Conservation (phyloP, 305 asterid genomes). For the Withania somnifera region DNA sequence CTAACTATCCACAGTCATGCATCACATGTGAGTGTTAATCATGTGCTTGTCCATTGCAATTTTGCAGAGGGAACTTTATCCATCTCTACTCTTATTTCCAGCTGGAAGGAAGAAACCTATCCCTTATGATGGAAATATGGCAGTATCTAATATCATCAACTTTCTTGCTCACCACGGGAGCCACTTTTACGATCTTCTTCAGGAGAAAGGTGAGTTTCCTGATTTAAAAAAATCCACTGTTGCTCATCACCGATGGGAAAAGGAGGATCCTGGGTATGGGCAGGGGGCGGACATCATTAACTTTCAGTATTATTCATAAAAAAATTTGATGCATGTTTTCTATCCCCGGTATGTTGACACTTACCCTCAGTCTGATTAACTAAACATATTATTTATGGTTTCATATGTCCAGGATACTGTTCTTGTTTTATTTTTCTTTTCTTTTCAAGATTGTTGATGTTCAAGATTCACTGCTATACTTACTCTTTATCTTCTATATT, state of each 20-base stretch:
- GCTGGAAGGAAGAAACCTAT: conserved; percentile 52
- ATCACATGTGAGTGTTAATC: conserved; percentile 7
- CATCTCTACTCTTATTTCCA: conserved; percentile 69
- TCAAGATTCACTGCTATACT: background rate
- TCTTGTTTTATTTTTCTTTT: background rate
- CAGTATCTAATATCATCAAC: conserved; percentile 56
- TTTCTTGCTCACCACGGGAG: conserved; percentile 70
- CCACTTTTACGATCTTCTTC: conserved; percentile 34
- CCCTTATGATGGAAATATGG: conserved; percentile 55
- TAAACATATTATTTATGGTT: background rate
- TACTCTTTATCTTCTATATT: background rate
- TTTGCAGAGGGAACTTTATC: conserved; percentile 85
- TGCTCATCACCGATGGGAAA: background rate
- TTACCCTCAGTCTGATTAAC: background rate
- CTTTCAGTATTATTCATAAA: background rate
- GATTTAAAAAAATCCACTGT: background rate
- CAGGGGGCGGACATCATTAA: background rate
- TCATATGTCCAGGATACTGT: background rate
- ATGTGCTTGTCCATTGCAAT: conserved; percentile 9
- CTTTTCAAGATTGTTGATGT: background rate
- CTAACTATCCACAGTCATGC: background rate
- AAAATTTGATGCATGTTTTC: background rate
- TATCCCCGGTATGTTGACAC: background rate
- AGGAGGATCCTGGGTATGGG: no score
- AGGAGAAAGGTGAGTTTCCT: conserved; percentile 48